These are phyloP conservation scores for Boletus sp. DNA, from an alignment of 768 basidiomycete genomes.

Conservation along the genomic window DNA sequence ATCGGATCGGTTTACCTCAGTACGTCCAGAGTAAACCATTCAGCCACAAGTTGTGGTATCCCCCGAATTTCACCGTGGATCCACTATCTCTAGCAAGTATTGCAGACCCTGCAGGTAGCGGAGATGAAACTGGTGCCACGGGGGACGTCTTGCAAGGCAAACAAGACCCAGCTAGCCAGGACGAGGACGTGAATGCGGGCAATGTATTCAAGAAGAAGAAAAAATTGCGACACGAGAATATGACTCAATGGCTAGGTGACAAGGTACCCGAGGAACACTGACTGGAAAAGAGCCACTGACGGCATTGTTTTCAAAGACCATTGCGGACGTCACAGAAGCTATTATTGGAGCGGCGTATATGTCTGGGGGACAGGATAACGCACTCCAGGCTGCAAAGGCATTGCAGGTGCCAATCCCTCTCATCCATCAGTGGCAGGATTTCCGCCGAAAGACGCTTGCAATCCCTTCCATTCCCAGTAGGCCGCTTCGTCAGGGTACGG, in stretches of 20 bases:
- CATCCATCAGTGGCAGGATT: constrained; percentile 71
- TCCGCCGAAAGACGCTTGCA: constrained; percentile 44
- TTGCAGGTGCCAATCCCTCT: constrained; percentile 63
- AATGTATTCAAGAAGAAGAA: constrained; percentile 34
- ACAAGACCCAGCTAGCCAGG: constrained; percentile 11
- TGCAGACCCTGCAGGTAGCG: constrained; percentile 24
- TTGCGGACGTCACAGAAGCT: constrained; percentile 84
- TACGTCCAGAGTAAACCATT: constrained; percentile 76
- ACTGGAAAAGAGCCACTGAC: constrained; percentile 9
- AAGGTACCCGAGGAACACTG: constrained; percentile 47
- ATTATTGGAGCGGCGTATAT: constrained; percentile 81
- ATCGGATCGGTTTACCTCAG: constrained; percentile 56
- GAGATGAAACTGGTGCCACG: constrained; percentile 28
- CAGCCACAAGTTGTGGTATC: constrained; percentile 62
- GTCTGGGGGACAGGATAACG: constrained; percentile 65
- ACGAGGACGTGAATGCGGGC: constrained; percentile 5
- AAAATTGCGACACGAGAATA: constrained; percentile 38
- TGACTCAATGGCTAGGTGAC: constrained; percentile 64
- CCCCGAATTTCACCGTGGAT: constrained; percentile 41
- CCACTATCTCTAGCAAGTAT: constrained; percentile 14
- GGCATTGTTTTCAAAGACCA: constrained; percentile 43
- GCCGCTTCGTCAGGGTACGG: constrained; percentile 45
- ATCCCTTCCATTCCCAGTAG: constrained; percentile 43
- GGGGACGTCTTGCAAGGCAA: constrained; percentile 7
- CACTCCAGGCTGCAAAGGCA: constrained; percentile 59